Evolutionary conservation across 345 rosid genomes (phyloP).

Genomic region (Orychophragmus violaceus): DNA sequence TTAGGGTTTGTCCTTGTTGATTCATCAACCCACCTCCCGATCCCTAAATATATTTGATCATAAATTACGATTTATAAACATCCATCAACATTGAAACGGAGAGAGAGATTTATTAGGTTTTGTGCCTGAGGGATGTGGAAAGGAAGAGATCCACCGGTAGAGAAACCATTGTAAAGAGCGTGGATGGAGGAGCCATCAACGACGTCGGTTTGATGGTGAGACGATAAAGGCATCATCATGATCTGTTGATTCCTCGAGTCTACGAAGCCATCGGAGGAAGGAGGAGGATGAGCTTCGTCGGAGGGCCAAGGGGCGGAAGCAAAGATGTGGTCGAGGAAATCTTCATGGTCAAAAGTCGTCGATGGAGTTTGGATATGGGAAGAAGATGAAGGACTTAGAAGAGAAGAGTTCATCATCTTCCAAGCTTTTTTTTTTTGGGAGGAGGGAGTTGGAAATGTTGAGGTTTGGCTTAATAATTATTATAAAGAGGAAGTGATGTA

Average conservation of each 20-base stretch:
- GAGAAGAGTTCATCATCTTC: slow-evolving; percentile 28
- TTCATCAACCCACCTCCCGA: slow-evolving; percentile 34
- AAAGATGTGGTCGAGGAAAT: slow-evolving; percentile 75
- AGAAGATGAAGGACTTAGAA: slow-evolving; percentile 26
- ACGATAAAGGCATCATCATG: slow-evolving; percentile 35
- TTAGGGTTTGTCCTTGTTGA: slow-evolving; percentile 35
- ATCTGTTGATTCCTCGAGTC: slow-evolving; percentile 48
- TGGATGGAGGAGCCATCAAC: slow-evolving; percentile 6
- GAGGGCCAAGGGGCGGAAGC: slow-evolving; percentile 54
- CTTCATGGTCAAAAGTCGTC: slow-evolving; percentile 41
- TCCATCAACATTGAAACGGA: neutral
- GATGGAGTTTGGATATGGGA: slow-evolving; percentile 24
- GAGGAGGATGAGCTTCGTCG: slow-evolving; percentile 10
- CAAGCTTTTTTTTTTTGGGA: neutral
- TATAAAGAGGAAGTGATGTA: slow-evolving; percentile 28
- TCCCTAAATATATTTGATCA: slow-evolving; percentile 18
- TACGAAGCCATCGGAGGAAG: slow-evolving; percentile 21
- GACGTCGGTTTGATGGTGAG: slow-evolving; percentile 25
- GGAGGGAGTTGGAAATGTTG: slow-evolving; percentile 16
- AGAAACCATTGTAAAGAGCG: slow-evolving; percentile 50
- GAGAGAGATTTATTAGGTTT: neutral
- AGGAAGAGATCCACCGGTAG: slow-evolving; percentile 57
- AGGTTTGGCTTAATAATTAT: slow-evolving; percentile 11
- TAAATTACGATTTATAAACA: neutral
- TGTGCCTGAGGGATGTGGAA: slow-evolving; percentile 51